Percentiles rank a stretch among this genome's conserved stretches.
phyloP scores from a whole-genome alignment of 2,329 filamentous ascomycete genomes.

The Fusarium beomiforme region DNA sequence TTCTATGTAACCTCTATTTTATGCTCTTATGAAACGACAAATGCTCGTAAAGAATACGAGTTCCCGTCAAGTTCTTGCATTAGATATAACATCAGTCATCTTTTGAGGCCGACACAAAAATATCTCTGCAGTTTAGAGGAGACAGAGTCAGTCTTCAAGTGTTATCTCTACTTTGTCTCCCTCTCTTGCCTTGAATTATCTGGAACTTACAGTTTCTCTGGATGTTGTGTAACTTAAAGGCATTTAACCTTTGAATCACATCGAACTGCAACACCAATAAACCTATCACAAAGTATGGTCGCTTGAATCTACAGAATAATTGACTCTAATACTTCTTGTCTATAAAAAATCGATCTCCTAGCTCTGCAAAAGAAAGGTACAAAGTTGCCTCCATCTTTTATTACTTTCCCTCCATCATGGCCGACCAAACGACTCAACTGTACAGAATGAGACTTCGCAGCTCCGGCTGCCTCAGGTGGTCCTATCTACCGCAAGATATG shows the following conservation, averaged over 20 bases:
- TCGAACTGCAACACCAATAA: background rate
- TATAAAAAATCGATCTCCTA: fast-evolving
- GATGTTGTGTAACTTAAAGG: background rate
- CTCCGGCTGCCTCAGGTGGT: background rate
- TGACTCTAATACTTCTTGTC: background rate
- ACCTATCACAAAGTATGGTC: background rate
- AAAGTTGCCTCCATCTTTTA: background rate
- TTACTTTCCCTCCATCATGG: background rate
- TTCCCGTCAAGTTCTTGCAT: no score
- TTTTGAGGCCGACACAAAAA: background rate
- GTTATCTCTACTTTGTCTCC: no score
- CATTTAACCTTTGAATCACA: background rate
- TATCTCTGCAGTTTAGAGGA: background rate
- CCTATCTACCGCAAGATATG: background rate
- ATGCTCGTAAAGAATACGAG: no score
- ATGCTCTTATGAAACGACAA: no score
- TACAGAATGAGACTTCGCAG: background rate
- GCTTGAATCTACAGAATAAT: background rate
- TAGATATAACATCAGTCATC: background rate
- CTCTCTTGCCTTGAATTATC: no score
- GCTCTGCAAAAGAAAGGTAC: no score
- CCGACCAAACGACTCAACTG: background rate
- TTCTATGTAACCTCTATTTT: no score
- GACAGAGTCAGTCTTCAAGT: no score
- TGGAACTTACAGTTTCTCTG: background rate